Evolutionary conservation across 371 early-diverging fungal genomes (phyloP), one percentile per base, ranked within the genome.

Genomic region (Thermomucor indicae-seudaticae): DNA sequence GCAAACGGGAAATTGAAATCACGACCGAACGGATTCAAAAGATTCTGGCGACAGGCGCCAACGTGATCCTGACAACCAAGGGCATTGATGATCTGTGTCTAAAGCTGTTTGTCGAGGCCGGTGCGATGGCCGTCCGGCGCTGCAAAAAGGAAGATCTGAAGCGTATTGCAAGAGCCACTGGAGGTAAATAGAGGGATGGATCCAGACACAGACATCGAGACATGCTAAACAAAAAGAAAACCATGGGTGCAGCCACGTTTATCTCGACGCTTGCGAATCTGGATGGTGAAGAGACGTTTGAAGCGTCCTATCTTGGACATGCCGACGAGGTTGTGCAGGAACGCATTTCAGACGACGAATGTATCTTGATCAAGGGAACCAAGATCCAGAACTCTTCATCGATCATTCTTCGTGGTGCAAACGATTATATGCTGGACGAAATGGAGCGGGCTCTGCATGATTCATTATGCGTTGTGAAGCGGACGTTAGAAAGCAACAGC

Each of bases 381-480:
- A 93, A 92, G 79, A 83, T 87, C 47, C 93, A 93, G 64, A 90
- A 87, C 44, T 85, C 92, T 8, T 79, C 91, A 0, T 95, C 97
- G 24, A 85, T 99, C 57, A 92, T 99, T 53, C 83, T 99, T 51
- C 93, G 99, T 60, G 99, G 99, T 43, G 97, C 99, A 34, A 98
- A 97, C 68, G 99, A 99, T 67, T 96, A 88, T 62, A 96, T 95
- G 90, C 70, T 99, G 56, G 99, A 99, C 60, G 99, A 99, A 80
- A 99, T 99, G 97, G 98, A 99, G 69, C 85, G 99, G 56, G 90
- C 96, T 24, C 59, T 99, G 51, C 99, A 99, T 67, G 99, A 99
- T 78, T 83, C 93, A 25, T 72, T 99, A 52, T 96, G 96, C 60
- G 96, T 96, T 27, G 92, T 99, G 49, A 99, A 99, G 85, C 82